Evolutionary conservation across 371 early-diverging fungal species (phyloP), one percentile per base, ranked within the genome.

Genomic region (Rhizopus sp.): DNA sequence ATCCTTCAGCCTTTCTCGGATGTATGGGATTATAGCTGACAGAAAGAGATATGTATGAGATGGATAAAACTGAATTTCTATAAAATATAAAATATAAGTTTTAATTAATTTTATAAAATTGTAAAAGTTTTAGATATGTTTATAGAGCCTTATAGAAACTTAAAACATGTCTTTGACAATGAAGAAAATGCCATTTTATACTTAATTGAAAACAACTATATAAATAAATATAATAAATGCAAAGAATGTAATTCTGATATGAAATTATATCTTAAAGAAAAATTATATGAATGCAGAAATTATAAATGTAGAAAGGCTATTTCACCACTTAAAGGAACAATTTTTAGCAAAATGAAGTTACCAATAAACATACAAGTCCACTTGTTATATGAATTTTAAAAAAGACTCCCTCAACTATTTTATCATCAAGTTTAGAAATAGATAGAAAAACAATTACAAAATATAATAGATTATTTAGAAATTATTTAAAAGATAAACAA

Each of bases 401-500:
- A 29, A n/a, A 57, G 49, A 49, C 16, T 31, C 12, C 57, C 49
- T 31, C 10, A 8, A 29, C 17, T 15, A 29, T 49, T 29, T 29
- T 57, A 40, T 30, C 49, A 4, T 37, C 57, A 32, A 40, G 49
- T 10, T 57, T 49, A 49, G 12, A 48, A 39, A 29, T 57, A 39
- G n/a, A 44, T 54, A 54, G n/a, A n/a, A n/a, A n/a, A n/a, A n/a
- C n/a, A n/a, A n/a, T n/a, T n/a, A n/a, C n/a, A n/a, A n/a, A n/a
- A n/a, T n/a, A n/a, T n/a, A n/a, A n/a, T n/a, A n/a, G n/a, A n/a
- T n/a, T n/a, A n/a, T n/a, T n/a, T n/a, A n/a, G n/a, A n/a, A n/a
- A n/a, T n/a, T n/a, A n/a, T n/a, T n/a, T n/a, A n/a, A n/a, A 37
- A 46, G 38, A 55, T 46, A 55, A 55, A 46, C 56, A 55, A 47